phyloP scores from a whole-genome alignment of 2,329 filamentous ascomycete genomes.

The Aspergillus pseudoviridinutans region DNA sequence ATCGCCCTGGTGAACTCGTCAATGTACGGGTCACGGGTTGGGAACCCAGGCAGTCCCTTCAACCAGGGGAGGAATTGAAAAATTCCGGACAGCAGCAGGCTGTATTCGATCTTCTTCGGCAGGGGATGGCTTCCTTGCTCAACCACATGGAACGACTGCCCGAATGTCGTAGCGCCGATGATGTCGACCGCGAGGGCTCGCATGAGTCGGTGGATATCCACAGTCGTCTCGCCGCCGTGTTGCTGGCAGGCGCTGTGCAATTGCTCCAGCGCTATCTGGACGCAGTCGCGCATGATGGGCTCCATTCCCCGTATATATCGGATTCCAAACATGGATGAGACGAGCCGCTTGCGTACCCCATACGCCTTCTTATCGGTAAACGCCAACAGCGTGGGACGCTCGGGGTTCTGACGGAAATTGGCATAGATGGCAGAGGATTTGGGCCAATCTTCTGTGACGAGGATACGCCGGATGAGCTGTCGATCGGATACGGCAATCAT shows the following conservation, averaged over 20 bases:
- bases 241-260: background rate
- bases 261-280: background rate
- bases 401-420: background rate
- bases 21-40: background rate
- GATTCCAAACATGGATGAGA: background rate
- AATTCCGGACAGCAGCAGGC: background rate
- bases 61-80: background rate
- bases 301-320: constrained; percentile 1
- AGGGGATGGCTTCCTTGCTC: background rate
- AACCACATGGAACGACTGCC: background rate
- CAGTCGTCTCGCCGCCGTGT: background rate
- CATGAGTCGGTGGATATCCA: constrained; percentile 1
- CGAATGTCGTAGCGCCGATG: constrained; percentile 1
- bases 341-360: background rate
- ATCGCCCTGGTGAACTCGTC: background rate
- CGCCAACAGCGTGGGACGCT: background rate
- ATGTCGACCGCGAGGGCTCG: background rate
- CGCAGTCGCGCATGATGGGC: background rate
- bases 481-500: background rate
- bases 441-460: background rate
- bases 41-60: background rate
- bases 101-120: background rate
- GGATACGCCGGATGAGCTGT: background rate
- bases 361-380: constrained; percentile 1
- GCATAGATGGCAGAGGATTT: background rate